These are phyloP conservation scores for Auriscalpium vulgare DNA, from an alignment of 768 basidiomycete genomes.

Conservation along the genomic window DNA sequence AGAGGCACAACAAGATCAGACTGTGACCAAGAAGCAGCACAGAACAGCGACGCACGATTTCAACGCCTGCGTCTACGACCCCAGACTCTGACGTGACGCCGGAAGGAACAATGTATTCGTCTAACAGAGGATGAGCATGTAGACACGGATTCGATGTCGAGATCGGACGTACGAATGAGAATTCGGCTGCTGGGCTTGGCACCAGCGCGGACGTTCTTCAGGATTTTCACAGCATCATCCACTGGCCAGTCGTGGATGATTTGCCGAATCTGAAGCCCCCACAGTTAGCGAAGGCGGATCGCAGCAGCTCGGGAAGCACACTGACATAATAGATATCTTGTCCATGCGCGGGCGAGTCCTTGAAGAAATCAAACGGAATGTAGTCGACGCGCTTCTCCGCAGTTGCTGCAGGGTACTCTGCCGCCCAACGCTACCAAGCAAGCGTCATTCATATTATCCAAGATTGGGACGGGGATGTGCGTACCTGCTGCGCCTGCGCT, in stretches of 20 bases:
- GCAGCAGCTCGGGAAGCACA: neutral
- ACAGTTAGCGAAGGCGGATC: neutral
- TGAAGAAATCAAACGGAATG: constrained; percentile 12
- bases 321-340: neutral
- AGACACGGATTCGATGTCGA: too few relatives aligned
- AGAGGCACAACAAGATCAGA: neutral
- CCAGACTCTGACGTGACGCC: neutral
- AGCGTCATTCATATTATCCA: too few relatives aligned
- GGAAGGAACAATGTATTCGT: neutral
- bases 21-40: neutral
- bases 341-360: constrained; percentile 13
- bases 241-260: constrained; percentile 31
- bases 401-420: neutral
- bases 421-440: neutral
- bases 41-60: neutral
- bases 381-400: neutral
- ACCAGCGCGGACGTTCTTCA: constrained; percentile 22
- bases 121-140: neutral
- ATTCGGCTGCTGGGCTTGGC: constrained; percentile 25
- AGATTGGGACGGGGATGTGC: neutral
- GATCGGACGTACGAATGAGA: constrained; percentile 24
- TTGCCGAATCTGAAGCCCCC: constrained; percentile 1
- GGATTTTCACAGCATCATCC: constrained; percentile 23
- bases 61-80: neutral
- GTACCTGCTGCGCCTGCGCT: constrained; percentile 15